Conservation (phyloP, 1,284 basidiomycete species). For the Tilletia horrida region DNA sequence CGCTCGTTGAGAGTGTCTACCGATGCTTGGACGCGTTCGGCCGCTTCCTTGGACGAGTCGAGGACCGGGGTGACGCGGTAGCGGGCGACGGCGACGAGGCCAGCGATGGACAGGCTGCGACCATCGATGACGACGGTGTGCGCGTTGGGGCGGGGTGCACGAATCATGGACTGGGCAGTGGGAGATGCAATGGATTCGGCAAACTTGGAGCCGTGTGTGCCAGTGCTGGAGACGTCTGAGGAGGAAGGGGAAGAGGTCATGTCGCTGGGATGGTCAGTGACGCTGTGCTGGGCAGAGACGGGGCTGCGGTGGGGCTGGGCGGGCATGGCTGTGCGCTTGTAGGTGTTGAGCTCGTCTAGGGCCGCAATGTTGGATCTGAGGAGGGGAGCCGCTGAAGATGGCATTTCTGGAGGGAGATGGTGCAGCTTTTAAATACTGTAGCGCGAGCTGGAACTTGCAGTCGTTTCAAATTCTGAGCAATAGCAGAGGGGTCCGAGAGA, state of each 20-base stretch:
- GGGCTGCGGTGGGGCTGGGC: neutral
- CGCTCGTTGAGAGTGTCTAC: constrained; percentile 36
- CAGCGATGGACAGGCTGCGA: constrained; percentile 34
- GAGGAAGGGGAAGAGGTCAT: neutral
- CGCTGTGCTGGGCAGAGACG: neutral
- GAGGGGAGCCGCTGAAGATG: constrained; percentile 4
- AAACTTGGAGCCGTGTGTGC: neutral
- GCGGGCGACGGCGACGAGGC: constrained; percentile 38
- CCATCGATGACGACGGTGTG: constrained; percentile 41
- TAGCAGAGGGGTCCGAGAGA: no score
- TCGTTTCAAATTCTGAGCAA: no score
- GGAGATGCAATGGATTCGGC: neutral
- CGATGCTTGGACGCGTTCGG: constrained; percentile 42
- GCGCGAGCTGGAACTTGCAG: no score
- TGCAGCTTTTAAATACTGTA: no score
- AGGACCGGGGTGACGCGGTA: constrained; percentile 39
- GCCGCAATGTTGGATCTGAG: constrained; percentile 4
- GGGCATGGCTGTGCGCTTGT: constrained; percentile 12
- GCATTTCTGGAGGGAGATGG: neutral
- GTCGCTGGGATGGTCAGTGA: neutral
- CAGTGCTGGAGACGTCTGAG: neutral
- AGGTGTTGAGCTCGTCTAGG: constrained; percentile 8
- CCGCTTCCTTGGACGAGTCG: constrained; percentile 30
- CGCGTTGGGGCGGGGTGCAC: constrained; percentile 23
- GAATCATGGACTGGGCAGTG: neutral